Percentiles rank a stretch among this genome's conserved stretches.
Evolutionary conservation across 805 yeast species (phyloP).

Genomic region (Wickerhamiella vanderwaltii): DNA sequence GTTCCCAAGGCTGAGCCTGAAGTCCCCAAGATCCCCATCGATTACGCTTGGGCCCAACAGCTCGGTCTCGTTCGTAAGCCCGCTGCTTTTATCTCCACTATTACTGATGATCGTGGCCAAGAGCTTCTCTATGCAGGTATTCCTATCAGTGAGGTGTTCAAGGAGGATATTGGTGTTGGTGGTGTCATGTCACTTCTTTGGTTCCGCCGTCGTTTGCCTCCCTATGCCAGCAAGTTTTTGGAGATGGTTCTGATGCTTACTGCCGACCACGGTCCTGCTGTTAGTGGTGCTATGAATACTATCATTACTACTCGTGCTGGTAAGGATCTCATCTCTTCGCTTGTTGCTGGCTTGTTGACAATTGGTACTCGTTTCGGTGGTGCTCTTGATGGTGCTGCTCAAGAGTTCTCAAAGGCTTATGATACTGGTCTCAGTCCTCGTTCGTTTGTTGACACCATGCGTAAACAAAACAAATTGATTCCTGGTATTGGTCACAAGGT

Average conservation of each 20-base stretch:
- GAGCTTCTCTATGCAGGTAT: constrained; percentile 36
- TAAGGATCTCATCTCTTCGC: constrained; percentile 35
- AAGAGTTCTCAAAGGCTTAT: constrained; percentile 34
- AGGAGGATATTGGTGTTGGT: constrained; percentile 37
- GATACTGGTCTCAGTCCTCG: constrained; percentile 36
- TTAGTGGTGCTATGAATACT: constrained; percentile 38
- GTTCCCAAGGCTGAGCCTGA: constrained; percentile 33
- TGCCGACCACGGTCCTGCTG: constrained; percentile 40
- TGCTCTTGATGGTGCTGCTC: constrained; percentile 37
- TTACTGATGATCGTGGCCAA: constrained; percentile 38
- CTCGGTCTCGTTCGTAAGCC: constrained; percentile 37
- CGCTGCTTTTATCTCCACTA: constrained; percentile 37
- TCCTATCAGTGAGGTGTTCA: constrained; percentile 37
- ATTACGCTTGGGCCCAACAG: constrained; percentile 39
- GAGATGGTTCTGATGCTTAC: constrained; percentile 40
- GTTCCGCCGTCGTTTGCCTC: constrained; percentile 36
- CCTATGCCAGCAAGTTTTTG: constrained; percentile 34
- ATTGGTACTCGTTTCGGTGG: constrained; percentile 38
- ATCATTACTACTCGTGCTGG: constrained; percentile 38
- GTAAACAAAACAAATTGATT: constrained; percentile 36
- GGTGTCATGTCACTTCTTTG: constrained; percentile 38
- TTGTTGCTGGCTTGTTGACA: constrained; percentile 35
- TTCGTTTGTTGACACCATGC: constrained; percentile 36
- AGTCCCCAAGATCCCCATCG: constrained; percentile 37
- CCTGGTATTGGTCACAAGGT: constrained; percentile 39